phyloP scores from a whole-genome alignment of 768 basidiomycete species.

The Ramaria rubella region DNA sequence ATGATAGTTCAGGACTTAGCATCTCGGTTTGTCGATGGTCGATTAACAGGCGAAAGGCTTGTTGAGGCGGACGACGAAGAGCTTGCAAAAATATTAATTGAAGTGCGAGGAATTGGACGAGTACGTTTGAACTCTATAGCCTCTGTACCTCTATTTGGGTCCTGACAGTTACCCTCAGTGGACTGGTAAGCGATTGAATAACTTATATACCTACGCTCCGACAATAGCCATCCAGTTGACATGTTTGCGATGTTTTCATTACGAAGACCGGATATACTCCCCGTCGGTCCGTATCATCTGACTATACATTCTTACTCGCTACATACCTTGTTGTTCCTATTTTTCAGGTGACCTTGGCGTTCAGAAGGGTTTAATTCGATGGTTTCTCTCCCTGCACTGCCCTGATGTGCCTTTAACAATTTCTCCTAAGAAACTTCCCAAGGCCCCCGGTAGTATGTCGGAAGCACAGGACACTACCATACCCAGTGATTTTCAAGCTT shows the following conservation, averaged over 20 bases:
- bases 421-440: constrained; percentile 44
- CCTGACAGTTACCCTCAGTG: constrained; percentile 32
- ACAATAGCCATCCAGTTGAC: constrained; percentile 46
- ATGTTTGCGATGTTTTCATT: constrained; percentile 92
- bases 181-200: constrained; percentile 42
- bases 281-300: constrained; percentile 36
- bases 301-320: background rate
- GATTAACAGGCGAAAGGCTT: constrained; percentile 67
- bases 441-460: constrained; percentile 12
- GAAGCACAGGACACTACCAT: constrained; percentile 12
- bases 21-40: constrained; percentile 70
- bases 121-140: constrained; percentile 34
- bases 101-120: constrained; percentile 73
- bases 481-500: background rate
- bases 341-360: constrained; percentile 73
- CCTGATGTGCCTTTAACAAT: constrained; percentile 33
- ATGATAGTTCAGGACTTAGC: constrained; percentile 70
- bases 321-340: constrained; percentile 1
- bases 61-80: constrained; percentile 69
- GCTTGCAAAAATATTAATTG: constrained; percentile 64
- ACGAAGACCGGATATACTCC: constrained; percentile 75
- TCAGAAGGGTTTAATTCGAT: constrained; percentile 63
- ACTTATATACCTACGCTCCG: constrained; percentile 5
- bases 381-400: constrained; percentile 60
- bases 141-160: no score